phyloP scores from a whole-genome alignment of 108 stramenopile genomes.

The Aurantiochytrium sp. region DNA sequence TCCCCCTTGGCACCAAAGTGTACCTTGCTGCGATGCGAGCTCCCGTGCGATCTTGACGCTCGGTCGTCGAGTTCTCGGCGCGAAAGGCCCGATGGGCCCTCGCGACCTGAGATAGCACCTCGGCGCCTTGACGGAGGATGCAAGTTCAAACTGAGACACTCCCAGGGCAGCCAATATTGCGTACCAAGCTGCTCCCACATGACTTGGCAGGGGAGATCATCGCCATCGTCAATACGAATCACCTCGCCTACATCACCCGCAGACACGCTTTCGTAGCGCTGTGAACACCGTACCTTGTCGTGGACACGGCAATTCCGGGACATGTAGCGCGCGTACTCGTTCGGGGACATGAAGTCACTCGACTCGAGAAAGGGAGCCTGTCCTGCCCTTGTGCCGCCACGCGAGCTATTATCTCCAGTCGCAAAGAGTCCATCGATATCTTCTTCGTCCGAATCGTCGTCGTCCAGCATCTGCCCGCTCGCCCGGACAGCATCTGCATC shows the following conservation, averaged over 20 bases:
- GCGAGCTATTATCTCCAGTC: neutral
- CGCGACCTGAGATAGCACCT: neutral
- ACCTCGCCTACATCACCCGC: neutral
- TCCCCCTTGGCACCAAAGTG: neutral
- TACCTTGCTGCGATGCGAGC: too few relatives aligned
- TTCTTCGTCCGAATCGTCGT: neutral
- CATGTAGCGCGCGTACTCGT: slow-evolving; percentile 6
- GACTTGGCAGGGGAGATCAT: slow-evolving; percentile 4
- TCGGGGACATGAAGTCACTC: neutral
- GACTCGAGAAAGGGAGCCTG: neutral
- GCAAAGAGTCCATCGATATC: neutral
- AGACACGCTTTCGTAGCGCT: neutral
- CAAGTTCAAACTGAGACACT: neutral
- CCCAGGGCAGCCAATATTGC: slow-evolving; percentile 16
- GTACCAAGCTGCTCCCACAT: neutral
- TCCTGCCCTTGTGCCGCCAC: too few relatives aligned
- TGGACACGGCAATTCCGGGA: neutral
- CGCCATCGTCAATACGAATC: slow-evolving; percentile 6
- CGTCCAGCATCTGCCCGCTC: too few relatives aligned
- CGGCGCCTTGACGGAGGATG: neutral
- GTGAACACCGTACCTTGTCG: neutral
- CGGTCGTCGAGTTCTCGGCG: too few relatives aligned
- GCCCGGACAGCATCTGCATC: too few relatives aligned
- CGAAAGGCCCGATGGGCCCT: neutral
- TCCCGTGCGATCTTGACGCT: too few relatives aligned